These are phyloP conservation scores for Saccharomycopsis javanensis DNA, from an alignment of 805 yeast species.

Conservation along the genomic window DNA sequence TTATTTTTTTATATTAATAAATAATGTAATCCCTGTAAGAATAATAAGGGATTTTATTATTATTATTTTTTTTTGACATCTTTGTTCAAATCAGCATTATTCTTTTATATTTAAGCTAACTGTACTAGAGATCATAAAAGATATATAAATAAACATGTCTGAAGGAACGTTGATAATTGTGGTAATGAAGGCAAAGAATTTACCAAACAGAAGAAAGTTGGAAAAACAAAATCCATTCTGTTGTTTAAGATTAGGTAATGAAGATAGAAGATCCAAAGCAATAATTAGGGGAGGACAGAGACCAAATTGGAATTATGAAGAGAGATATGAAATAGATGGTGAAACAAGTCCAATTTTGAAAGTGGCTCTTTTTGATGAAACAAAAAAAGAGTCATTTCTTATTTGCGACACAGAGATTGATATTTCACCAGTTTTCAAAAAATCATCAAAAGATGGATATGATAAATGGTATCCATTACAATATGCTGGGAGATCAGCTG, in stretches of 20 bases:
- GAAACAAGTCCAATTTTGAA: slow-evolving; percentile 55
- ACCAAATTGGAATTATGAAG: slow-evolving; percentile 78
- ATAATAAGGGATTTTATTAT: too few species aligned
- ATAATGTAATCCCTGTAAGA: background rate
- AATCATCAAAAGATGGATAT: slow-evolving; percentile 61
- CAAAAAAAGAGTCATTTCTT: slow-evolving; percentile 75
- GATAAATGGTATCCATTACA: slow-evolving; percentile 77
- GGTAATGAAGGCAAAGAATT: slow-evolving; percentile 71
- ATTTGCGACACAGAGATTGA: slow-evolving; percentile 78
- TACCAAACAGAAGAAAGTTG: slow-evolving; percentile 75
- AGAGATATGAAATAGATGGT: slow-evolving; percentile 55
- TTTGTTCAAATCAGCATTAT: background rate
- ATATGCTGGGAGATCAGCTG: slow-evolving; percentile 68
- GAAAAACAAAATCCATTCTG: slow-evolving; percentile 95
- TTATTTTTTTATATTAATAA: background rate
- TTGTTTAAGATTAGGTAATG: slow-evolving; percentile 69
- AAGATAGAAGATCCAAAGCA: slow-evolving; percentile 69
- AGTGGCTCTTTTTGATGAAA: slow-evolving; percentile 74
- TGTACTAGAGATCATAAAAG: background rate
- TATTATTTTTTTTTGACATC: background rate
- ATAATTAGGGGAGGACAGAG: slow-evolving; percentile 88
- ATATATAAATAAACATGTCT: background rate
- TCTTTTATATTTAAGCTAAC: too few species aligned
- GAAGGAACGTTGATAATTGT: slow-evolving; percentile 58
- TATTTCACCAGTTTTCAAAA: slow-evolving; percentile 59